Evolutionary conservation across 2,329 filamentous ascomycete genomes (phyloP).

Genomic region (Fusarium sp.): DNA sequence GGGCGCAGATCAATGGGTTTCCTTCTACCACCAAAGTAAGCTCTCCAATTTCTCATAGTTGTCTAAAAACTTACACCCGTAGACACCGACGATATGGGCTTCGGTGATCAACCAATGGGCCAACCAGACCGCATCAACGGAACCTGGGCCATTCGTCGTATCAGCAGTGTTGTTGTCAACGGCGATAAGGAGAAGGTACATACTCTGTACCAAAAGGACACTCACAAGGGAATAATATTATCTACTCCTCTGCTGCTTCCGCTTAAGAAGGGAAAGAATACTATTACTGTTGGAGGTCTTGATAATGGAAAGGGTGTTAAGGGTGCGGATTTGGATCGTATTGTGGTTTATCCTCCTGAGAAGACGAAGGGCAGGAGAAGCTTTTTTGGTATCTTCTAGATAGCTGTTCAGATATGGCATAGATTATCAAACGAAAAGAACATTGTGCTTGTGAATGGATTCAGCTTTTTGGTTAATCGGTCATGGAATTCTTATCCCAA

Average conservation of each 20-base stretch:
- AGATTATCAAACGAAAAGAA: too few relatives aligned
- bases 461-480: too few relatives aligned
- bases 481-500: too few relatives aligned
- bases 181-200: slow-evolving; percentile 60
- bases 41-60: fast-evolving
- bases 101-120: slow-evolving; percentile 68
- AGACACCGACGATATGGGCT: slow-evolving; percentile 72
- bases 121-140: slow-evolving; percentile 71
- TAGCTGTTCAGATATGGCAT: fast-evolving
- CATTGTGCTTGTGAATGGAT: too few relatives aligned
- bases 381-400: slow-evolving; percentile 10
- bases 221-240: slow-evolving; percentile 69
- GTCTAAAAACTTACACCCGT: fast-evolving
- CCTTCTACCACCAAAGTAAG: slow-evolving; percentile 66
- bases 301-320: slow-evolving; percentile 68
- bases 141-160: slow-evolving; percentile 69
- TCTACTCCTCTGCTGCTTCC: slow-evolving; percentile 68
- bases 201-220: slow-evolving; percentile 65
- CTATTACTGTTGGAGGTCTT: slow-evolving; percentile 69
- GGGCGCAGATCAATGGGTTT: slow-evolving; percentile 66
- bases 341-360: slow-evolving; percentile 72
- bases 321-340: slow-evolving; percentile 69
- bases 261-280: slow-evolving; percentile 66
- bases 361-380: slow-evolving; percentile 33
- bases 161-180: slow-evolving; percentile 72